phyloP scores from a whole-genome alignment of 2,329 filamentous ascomycete species.

The Ilyonectria robusta region DNA sequence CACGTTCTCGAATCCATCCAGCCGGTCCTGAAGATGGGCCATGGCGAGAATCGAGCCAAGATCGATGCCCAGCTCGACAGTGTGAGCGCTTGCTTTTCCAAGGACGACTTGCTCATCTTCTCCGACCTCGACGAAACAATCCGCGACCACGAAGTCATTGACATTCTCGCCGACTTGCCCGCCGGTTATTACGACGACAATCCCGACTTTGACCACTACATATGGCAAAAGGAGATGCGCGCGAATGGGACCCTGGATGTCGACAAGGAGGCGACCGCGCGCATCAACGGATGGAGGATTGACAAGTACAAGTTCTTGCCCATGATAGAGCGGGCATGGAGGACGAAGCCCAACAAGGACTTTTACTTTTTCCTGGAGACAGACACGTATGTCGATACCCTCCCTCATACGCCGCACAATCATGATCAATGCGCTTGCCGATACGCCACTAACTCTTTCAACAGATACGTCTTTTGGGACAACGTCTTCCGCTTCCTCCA shows the following conservation, averaged over 20 bases:
- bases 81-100: conserved; percentile 65
- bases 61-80: conserved; percentile 63
- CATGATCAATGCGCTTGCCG: not conserved
- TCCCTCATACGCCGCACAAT: not conserved
- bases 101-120: conserved; percentile 61
- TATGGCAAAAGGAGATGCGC: conserved; percentile 56
- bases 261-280: conserved; percentile 49
- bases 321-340: conserved; percentile 66
- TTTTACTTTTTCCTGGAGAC: conserved; percentile 72
- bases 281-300: conserved; percentile 63
- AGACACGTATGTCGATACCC: conserved; percentile 60
- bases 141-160: conserved; percentile 58
- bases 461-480: conserved; percentile 52
- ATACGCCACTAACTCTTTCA: conserved; percentile 19
- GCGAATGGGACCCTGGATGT: conserved; percentile 52
- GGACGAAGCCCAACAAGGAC: conserved; percentile 60
- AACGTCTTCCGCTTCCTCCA: conserved; percentile 65
- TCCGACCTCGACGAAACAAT: conserved; percentile 65
- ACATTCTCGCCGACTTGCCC: conserved; percentile 63
- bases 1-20: conserved; percentile 50
- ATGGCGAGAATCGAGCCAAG: conserved; percentile 48
- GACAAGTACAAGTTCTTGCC: conserved; percentile 72
- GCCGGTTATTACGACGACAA: conserved; percentile 55
- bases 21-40: conserved; percentile 53
- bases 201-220: conserved; percentile 56